Conservation (phyloP, 345 rosid genomes). For the Zanthoxylum bungeanum region DNA sequence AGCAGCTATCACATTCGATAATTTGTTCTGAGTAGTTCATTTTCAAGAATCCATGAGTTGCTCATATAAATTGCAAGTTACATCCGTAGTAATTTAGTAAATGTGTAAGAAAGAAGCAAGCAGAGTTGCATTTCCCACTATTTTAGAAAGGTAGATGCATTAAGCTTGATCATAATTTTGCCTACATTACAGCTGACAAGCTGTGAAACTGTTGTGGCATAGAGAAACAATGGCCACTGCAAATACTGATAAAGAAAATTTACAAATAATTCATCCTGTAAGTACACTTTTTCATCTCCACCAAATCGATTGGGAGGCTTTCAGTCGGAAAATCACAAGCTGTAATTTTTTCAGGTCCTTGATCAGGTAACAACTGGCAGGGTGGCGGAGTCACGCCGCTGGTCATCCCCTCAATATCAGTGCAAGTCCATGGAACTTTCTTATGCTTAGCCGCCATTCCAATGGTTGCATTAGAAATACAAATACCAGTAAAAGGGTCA, state of each 20-base stretch:
- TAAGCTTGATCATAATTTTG: neutral
- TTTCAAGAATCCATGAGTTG: neutral
- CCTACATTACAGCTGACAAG: neutral
- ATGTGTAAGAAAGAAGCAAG: neutral
- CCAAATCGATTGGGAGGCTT: conserved; percentile 57
- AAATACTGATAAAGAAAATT: neutral
- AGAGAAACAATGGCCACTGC: neutral
- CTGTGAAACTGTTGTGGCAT: neutral
- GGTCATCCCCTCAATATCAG: conserved; percentile 50
- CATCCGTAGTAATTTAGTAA: neutral
- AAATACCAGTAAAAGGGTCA: conserved; percentile 61
- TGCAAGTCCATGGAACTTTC: conserved; percentile 68
- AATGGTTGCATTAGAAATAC: conserved; percentile 66
- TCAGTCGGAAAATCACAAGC: conserved; percentile 64
- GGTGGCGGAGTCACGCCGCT: conserved; percentile 54
- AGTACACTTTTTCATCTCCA: conserved; percentile 55
- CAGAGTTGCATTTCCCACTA: neutral
- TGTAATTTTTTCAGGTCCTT: conserved; percentile 32
- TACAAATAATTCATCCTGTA: conserved; percentile 29
- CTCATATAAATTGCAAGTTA: neutral
- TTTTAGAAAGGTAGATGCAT: neutral
- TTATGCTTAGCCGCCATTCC: conserved; percentile 52
- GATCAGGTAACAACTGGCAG: conserved; percentile 46
- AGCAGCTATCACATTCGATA: neutral
- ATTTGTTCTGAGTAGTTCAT: neutral